Conservation (phyloP, 371 early-diverging fungal species). For the Gilbertella persicaria region DNA sequence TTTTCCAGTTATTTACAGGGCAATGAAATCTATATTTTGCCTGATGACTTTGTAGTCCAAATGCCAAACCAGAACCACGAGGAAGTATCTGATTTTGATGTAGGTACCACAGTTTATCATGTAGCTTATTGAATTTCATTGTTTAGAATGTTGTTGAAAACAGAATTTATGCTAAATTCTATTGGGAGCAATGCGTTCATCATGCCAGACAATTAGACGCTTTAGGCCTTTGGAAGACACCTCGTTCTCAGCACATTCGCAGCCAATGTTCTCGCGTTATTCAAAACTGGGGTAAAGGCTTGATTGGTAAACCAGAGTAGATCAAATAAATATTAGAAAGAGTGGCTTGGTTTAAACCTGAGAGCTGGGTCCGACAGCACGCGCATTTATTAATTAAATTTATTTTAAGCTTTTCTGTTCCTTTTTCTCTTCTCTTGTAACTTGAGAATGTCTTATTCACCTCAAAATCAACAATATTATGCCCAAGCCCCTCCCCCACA, state of each 20-base stretch:
- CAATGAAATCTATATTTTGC: slow-evolving; percentile 50
- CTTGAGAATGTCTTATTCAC: not conserved
- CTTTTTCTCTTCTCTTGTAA: not conserved
- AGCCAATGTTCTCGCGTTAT: slow-evolving; percentile 37
- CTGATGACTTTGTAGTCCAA: slow-evolving; percentile 43
- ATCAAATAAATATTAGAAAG: not conserved
- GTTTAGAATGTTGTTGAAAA: slow-evolving; percentile 47
- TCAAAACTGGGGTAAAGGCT: slow-evolving; percentile 36
- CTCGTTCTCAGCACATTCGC: slow-evolving; percentile 27
- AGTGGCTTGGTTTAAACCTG: too few relatives aligned
- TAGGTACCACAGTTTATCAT: slow-evolving; percentile 15
- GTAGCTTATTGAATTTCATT: not conserved
- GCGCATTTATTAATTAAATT: too few relatives aligned
- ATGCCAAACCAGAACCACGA: slow-evolving; percentile 29
- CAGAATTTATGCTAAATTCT: slow-evolving; percentile 38
- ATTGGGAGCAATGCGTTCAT: slow-evolving; percentile 39
- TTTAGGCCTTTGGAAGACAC: slow-evolving; percentile 34
- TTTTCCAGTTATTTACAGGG: slow-evolving; percentile 47
- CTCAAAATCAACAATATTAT: not conserved
- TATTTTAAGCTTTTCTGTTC: not conserved
- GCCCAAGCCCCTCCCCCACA: not conserved
- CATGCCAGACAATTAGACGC: slow-evolving; percentile 37
- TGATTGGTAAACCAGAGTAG: slow-evolving; percentile 35
- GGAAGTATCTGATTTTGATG: slow-evolving; percentile 49
- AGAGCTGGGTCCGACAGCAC: too few relatives aligned